phyloP scores from a whole-genome alignment of 2,329 filamentous ascomycete genomes.

The Sarocladium kiliense region DNA sequence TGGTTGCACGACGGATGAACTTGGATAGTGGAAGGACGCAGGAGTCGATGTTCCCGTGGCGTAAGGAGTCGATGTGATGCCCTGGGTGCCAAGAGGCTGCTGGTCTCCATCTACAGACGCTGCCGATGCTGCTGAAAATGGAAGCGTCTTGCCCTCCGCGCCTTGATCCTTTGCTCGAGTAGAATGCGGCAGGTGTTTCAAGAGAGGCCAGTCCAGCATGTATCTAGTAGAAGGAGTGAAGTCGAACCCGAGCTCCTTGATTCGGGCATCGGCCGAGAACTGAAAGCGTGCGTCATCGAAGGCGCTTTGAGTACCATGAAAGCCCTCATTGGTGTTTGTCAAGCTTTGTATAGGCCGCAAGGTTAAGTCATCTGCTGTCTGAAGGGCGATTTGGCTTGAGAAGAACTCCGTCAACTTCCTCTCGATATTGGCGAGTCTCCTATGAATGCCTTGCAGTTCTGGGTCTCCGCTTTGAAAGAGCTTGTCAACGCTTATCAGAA shows the following conservation, averaged over 20 bases:
- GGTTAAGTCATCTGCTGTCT: not conserved
- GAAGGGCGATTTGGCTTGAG: slow-evolving; percentile 19
- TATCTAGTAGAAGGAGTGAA: not conserved
- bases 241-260: not conserved
- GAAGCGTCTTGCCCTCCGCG: not conserved
- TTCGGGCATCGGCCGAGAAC: not conserved
- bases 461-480: slow-evolving; percentile 52
- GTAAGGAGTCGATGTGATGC: slow-evolving; percentile 2
- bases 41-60: slow-evolving; percentile 7
- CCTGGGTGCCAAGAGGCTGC: not conserved
- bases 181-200: not conserved
- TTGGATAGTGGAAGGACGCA: not conserved
- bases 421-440: slow-evolving; percentile 49
- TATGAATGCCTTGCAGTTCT: slow-evolving; percentile 55
- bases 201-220: not conserved
- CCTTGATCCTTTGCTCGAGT: not conserved
- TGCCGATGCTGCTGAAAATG: not conserved
- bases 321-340: no score
- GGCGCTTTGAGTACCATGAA: not conserved
- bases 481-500: not conserved
- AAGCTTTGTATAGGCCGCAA: not conserved
- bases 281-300: not conserved
- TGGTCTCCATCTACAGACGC: not conserved
- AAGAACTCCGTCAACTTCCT: slow-evolving; percentile 43
- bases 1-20: not conserved